Conservation (phyloP, 2,329 filamentous ascomycete genomes). For the Venturia oleaginea region DNA sequence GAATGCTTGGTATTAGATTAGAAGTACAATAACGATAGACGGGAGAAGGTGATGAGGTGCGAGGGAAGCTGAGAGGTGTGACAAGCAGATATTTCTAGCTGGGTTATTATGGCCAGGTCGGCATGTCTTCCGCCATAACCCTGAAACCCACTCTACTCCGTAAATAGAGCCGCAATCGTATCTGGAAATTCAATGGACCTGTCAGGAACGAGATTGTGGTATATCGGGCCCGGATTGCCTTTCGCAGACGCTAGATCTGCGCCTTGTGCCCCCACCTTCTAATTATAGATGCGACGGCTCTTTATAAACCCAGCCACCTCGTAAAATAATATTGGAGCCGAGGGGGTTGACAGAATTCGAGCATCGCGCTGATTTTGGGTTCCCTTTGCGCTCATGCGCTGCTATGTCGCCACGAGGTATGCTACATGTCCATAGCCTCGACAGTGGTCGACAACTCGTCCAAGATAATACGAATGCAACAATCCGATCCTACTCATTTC, state of each 20-base stretch:
- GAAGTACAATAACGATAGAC: not conserved
- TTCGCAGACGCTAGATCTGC: not conserved
- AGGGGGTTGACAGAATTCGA: not conserved
- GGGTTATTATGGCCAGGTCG: not conserved
- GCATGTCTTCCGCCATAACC: not conserved
- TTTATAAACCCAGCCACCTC: not conserved
- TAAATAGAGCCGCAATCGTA: not conserved
- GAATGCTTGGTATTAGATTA: not conserved
- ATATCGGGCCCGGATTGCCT: not conserved
- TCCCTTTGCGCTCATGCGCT: not conserved
- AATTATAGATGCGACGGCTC: not conserved
- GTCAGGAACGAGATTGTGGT: not conserved
- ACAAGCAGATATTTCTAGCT: not conserved
- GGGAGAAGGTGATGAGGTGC: not conserved
- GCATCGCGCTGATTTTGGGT: not conserved
- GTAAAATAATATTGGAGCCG: not conserved
- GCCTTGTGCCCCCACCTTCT: not conserved
- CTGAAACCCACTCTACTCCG: not conserved
- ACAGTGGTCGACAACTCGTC: not conserved
- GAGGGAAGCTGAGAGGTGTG: not conserved
- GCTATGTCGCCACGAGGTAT: not conserved
- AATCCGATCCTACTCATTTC: not conserved
- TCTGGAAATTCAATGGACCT: not conserved
- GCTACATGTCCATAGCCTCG: not conserved
- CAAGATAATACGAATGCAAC: not conserved